Percentiles rank a stretch among this genome's conserved stretches.
Evolutionary conservation across 2,329 filamentous ascomycete species (phyloP).

Genomic region (Dothideomycetidae sp.): DNA sequence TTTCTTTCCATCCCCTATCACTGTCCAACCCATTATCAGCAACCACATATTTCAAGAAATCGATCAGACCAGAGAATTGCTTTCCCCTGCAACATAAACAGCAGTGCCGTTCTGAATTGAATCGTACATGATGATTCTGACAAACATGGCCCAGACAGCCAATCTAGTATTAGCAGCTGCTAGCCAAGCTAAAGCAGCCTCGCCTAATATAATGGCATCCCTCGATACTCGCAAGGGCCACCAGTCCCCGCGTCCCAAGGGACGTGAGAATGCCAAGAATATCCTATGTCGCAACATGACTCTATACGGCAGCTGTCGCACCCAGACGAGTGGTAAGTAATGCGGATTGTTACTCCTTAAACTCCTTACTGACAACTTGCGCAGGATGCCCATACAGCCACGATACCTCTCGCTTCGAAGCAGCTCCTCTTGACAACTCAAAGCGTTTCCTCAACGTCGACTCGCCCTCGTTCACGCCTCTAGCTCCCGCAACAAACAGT

Average conservation of each 20-base stretch:
- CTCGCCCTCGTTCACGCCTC: conserved; percentile 84
- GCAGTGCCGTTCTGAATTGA: too few relatives aligned
- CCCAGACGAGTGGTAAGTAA: conserved; percentile 60
- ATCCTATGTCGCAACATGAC: conserved; percentile 84
- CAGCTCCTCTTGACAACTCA: conserved; percentile 31
- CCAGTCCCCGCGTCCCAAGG: conserved; percentile 30
- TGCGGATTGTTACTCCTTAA: not conserved
- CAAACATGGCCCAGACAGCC: too few relatives aligned
- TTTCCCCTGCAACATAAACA: too few relatives aligned
- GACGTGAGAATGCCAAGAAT: conserved; percentile 55
- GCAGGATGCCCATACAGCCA: conserved; percentile 73
- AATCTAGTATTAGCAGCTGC: too few relatives aligned
- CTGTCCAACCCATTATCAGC: too few relatives aligned
- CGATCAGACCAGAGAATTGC: too few relatives aligned
- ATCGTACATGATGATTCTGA: too few relatives aligned
- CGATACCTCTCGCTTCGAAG: conserved; percentile 51
- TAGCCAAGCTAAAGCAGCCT: conserved; percentile 6
- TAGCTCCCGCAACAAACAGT: conserved; percentile 35
- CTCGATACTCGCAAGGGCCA: conserved; percentile 27
- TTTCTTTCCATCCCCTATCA: too few relatives aligned
- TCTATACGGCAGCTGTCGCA: conserved; percentile 86
- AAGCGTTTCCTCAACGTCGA: conserved; percentile 60
- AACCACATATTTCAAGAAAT: too few relatives aligned
- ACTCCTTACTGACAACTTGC: conserved; percentile 12
- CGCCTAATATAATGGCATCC: conserved; percentile 2